Evolutionary conservation across 2,329 filamentous ascomycete genomes (phyloP), one percentile per base, ranked within the genome.

Genomic region (Fusarium pseudonygamai): DNA sequence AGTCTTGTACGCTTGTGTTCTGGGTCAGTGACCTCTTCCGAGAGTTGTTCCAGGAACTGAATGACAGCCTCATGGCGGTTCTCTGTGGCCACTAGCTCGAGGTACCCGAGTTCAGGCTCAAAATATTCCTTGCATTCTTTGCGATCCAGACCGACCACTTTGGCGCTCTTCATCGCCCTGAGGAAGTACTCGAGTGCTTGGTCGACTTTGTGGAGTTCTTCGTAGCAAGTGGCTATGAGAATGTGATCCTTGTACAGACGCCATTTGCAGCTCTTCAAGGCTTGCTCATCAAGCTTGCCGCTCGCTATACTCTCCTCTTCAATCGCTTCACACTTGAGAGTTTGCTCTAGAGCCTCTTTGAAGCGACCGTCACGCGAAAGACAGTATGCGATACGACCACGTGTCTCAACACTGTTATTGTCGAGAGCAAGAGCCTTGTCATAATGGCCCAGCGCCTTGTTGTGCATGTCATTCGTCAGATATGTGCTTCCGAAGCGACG

Each of bases 301-400:
- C 78, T 72, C 0, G 67, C 72, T 7, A 82, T 75, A 22, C 74
- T 78, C 14, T 78, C 76, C 40, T 80, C 72, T 28, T 84, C 83
- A 5, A 82, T 78, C 2, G 65, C 71, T 16, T 83, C 82, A 43
- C 83, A 85, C 66, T 81, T 79, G 6, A 83, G 77, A 11, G 81
- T 79, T 39, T 81, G 76, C 4, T 80, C 71, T 5, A 85, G 72
- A 0, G 83, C 82, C 37, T 83, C 79, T 13, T 77, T 71, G 47
- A 81, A 84, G 8, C 80, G 77, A 11, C 79, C 78, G n/a, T 83
- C 81, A 24, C 80, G 75, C 26, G 73, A 82, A 3, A 84, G 75
- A 59, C 83, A 85, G 49, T 80, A 82, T 0, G 83, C 83, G 24
- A 84, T 84, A n/a, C 83, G 81, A 2, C 83, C 83, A 5, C 71